Evolutionary conservation across 345 rosid species (phyloP).

Genomic region (Eucalyptus albens): DNA sequence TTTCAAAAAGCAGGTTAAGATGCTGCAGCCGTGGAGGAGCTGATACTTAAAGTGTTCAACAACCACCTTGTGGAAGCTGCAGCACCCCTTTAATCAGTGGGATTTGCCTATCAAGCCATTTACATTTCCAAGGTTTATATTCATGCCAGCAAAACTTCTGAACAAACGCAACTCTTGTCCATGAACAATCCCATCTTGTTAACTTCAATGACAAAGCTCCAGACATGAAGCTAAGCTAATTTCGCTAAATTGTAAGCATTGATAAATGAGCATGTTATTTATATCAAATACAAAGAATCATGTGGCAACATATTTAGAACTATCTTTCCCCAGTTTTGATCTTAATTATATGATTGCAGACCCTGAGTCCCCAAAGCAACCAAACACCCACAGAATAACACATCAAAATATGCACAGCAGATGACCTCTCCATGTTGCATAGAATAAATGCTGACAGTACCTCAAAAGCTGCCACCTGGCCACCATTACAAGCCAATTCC

Average conservation of each 20-base stretch:
- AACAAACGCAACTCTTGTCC: background rate
- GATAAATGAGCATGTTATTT: background rate
- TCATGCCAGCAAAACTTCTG: background rate
- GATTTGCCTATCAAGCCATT: background rate
- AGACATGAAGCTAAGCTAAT: background rate
- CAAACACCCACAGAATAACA: background rate
- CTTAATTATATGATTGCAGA: background rate
- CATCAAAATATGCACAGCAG: background rate
- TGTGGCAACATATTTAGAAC: background rate
- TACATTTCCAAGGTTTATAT: background rate
- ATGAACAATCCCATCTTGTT: background rate
- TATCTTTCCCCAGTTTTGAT: background rate
- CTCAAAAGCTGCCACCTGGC: slow-evolving; percentile 98
- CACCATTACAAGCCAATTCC: slow-evolving; percentile 97
- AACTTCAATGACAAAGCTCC: background rate
- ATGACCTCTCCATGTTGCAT: background rate
- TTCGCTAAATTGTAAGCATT: background rate
- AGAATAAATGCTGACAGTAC: slow-evolving; percentile 11
- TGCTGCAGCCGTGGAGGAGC: background rate
- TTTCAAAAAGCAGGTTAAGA: background rate
- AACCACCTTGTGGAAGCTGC: background rate
- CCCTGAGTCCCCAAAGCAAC: background rate
- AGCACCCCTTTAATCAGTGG: background rate
- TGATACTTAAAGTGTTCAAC: background rate
- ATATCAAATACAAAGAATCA: background rate